A percentile compares a stretch with the other conserved stretches of the same genome.
phyloP scores from a whole-genome alignment of 2,329 filamentous ascomycete genomes.

The Neonectria hederae region DNA sequence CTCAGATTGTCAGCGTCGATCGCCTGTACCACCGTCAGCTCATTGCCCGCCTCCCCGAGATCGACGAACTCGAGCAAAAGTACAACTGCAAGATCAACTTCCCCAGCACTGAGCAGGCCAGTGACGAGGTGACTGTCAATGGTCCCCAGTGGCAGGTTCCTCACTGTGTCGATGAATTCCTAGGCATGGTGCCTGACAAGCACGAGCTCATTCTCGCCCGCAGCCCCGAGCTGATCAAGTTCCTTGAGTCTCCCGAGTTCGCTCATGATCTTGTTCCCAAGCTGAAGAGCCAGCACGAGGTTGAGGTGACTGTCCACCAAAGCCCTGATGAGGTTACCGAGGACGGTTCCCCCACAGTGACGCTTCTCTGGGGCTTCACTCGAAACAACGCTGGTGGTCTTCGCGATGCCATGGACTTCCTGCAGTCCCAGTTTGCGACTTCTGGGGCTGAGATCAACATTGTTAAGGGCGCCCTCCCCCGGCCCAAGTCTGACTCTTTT shows the following conservation, averaged over 20 bases:
- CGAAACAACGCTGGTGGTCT: conserved; percentile 96
- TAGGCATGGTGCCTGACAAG: conserved; percentile 97
- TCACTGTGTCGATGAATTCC: conserved; percentile 92
- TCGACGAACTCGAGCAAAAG: conserved; percentile 96
- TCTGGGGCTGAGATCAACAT: conserved; percentile 88
- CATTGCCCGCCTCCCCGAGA: conserved; percentile 85
- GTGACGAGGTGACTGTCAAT: conserved; percentile 93
- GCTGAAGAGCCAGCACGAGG: conserved; percentile 90
- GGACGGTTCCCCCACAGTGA: conserved; percentile 66
- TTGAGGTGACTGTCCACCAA: conserved; percentile 81
- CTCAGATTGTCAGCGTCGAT: conserved; percentile 92
- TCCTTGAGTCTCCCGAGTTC: conserved; percentile 84
- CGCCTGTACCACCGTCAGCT: conserved; percentile 95
- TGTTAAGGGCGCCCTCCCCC: conserved; percentile 92
- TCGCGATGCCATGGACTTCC: conserved; percentile 94
- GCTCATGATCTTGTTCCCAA: conserved; percentile 81
- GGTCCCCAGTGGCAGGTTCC: conserved; percentile 98
- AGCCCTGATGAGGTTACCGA: conserved; percentile 67
- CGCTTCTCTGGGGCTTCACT: conserved; percentile 83
- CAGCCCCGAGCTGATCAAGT: conserved; percentile 79
- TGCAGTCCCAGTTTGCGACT: conserved; percentile 85
- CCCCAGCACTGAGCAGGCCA: conserved; percentile 95
- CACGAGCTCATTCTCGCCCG: conserved; percentile 89
- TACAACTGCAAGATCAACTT: conserved; percentile 99
- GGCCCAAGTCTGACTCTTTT: conserved; percentile 98